Evolutionary conservation across 176 grass and related monocot genomes (phyloP).

Genomic region (Lolium perenne): DNA sequence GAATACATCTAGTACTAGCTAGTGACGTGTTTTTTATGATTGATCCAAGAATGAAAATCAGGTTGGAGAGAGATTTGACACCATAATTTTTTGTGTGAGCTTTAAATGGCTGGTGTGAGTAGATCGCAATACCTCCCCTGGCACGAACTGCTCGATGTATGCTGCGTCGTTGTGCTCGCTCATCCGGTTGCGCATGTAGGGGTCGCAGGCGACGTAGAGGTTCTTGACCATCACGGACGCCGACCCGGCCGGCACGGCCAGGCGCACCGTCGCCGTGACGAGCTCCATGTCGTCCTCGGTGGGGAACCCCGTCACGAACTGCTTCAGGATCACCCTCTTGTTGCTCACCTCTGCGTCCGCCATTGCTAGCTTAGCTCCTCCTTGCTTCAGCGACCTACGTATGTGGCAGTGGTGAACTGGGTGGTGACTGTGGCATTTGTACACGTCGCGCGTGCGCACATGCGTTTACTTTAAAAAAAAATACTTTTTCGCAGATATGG

Average conservation of each 20-base stretch:
- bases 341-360: background rate
- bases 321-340: background rate
- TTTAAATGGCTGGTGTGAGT: too few relatives aligned
- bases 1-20: too few relatives aligned
- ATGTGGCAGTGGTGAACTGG: too few relatives aligned
- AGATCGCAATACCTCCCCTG: conserved; percentile 13
- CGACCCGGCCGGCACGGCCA: conserved; percentile 13
- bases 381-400: too few relatives aligned
- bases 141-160: conserved; percentile 45
- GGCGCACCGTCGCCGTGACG: background rate
- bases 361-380: background rate
- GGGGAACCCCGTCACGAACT: conserved; percentile 3
- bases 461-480: too few relatives aligned
- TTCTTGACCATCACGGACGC: conserved; percentile 57
- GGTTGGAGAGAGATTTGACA: too few relatives aligned
- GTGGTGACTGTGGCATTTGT: too few relatives aligned
- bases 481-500: too few relatives aligned
- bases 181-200: conserved; percentile 64
- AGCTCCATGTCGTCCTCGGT: background rate
- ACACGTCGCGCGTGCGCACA: too few relatives aligned
- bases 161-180: conserved; percentile 32
- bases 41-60: too few relatives aligned
- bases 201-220: conserved; percentile 73
- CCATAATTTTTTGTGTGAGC: too few relatives aligned
- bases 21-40: too few relatives aligned